Percentiles rank a stretch among this genome's conserved stretches.
phyloP scores from a whole-genome alignment of 192 early-diverging fungal species.

The Phycomyces blakesleeanus region DNA sequence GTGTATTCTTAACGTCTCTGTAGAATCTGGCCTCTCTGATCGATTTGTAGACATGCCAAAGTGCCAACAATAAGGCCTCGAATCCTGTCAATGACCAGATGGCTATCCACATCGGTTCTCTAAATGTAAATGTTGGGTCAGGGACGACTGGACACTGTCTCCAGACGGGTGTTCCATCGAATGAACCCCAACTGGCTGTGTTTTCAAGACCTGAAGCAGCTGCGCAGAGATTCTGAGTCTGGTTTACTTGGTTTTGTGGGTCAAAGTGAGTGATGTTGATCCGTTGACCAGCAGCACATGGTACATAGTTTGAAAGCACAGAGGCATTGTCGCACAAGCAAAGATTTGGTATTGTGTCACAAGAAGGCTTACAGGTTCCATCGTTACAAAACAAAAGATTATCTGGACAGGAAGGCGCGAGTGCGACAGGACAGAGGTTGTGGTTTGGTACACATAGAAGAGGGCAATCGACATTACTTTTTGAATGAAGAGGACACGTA shows the following conservation, averaged over 20 bases:
- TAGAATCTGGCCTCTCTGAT: conserved; percentile 22
- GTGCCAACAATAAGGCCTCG: conserved; percentile 40
- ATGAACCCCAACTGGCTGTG: conserved; percentile 17
- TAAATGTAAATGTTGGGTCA: conserved; percentile 42
- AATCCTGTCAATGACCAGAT: conserved; percentile 47
- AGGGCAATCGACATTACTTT: conserved; percentile 46
- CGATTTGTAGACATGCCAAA: conserved; percentile 54
- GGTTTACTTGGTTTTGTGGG: conserved; percentile 40
- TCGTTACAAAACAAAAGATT: conserved; percentile 51
- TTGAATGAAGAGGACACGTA: conserved; percentile 46
- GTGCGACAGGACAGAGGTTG: conserved; percentile 41
- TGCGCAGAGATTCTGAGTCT: conserved; percentile 29
- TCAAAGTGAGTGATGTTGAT: conserved; percentile 47
- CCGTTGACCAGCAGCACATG: conserved; percentile 45
- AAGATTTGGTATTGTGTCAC: conserved; percentile 41
- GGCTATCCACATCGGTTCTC: conserved; percentile 51
- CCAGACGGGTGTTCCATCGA: conserved; percentile 36
- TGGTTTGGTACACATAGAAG: conserved; percentile 48
- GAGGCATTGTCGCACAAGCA: conserved; percentile 47
- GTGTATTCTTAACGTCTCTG: conserved; percentile 4
- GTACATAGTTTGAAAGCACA: conserved; percentile 33
- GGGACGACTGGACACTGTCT: conserved; percentile 45
- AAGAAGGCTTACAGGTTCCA: conserved; percentile 47
- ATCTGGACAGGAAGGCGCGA: conserved; percentile 37
- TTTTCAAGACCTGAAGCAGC: conserved; percentile 5